Conservation (phyloP, 345 rosid species). For the Camelina neglecta region DNA sequence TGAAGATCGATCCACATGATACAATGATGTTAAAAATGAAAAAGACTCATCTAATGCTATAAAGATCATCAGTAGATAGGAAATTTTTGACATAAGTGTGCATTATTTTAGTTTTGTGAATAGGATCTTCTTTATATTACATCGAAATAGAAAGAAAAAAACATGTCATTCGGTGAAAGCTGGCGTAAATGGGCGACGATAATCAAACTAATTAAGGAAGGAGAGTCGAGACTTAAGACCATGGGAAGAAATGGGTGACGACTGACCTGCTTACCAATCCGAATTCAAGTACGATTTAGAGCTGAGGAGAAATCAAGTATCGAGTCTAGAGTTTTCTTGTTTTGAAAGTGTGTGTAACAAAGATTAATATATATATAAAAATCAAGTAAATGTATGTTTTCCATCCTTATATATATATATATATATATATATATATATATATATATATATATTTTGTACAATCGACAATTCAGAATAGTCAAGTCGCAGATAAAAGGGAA, state of each 20-base stretch:
- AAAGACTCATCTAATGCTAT: not conserved
- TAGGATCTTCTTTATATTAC: not conserved
- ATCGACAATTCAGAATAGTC: too few relatives aligned
- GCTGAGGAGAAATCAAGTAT: not conserved
- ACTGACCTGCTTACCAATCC: not conserved
- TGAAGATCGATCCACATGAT: not conserved
- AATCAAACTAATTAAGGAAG: not conserved
- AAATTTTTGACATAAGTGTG: not conserved
- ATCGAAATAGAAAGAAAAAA: not conserved
- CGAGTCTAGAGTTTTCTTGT: not conserved
- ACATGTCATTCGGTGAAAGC: not conserved
- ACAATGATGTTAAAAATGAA: not conserved
- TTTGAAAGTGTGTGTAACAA: not conserved
- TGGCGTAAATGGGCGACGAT: not conserved
- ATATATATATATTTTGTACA: too few relatives aligned
- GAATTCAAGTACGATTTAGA: not conserved
- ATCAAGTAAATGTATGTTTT: not conserved
- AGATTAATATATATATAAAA: not conserved
- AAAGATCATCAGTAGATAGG: not conserved
- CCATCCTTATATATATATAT: too few relatives aligned
- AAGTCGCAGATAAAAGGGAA: too few relatives aligned
- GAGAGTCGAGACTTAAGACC: not conserved
- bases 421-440: too few relatives aligned
- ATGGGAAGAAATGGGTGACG: not conserved
- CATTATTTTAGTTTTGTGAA: not conserved